phyloP scores from a whole-genome alignment of 768 basidiomycete species.

The Coprinopsis cinerea region DNA sequence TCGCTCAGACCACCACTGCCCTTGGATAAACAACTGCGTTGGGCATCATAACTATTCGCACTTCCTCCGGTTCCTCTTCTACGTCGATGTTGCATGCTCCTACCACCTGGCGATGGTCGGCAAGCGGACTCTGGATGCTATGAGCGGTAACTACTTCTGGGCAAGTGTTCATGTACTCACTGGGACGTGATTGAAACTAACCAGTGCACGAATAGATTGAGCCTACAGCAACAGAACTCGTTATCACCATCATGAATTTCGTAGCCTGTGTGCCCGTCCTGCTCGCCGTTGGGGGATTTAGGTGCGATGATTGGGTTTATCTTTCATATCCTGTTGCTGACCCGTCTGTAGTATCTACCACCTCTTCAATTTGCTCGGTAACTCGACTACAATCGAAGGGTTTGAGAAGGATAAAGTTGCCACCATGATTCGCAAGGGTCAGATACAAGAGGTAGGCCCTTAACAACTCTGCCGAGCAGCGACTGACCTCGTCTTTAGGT shows the following conservation, averaged over 20 bases:
- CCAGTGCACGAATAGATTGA: constrained; percentile 49
- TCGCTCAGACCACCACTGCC: constrained; percentile 76
- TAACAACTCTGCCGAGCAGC: background rate
- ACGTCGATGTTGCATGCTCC: constrained; percentile 81
- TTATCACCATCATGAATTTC: constrained; percentile 87
- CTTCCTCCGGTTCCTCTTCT: constrained; percentile 89
- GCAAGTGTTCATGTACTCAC: constrained; percentile 29
- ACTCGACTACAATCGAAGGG: constrained; percentile 93
- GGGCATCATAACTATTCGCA: constrained; percentile 88
- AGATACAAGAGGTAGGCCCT: constrained; percentile 66
- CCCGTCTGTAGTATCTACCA: constrained; percentile 67
- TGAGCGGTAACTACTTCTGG: constrained; percentile 43
- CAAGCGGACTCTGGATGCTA: constrained; percentile 47
- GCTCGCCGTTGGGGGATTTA: constrained; percentile 85
- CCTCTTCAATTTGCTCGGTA: constrained; percentile 65
- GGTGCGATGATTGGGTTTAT: constrained; percentile 36
- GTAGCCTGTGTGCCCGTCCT: constrained; percentile 81
- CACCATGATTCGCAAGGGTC: constrained; percentile 76
- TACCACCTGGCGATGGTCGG: constrained; percentile 88
- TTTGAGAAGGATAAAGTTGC: constrained; percentile 98
- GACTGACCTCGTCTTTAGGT: constrained; percentile 37
- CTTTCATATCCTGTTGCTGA: background rate
- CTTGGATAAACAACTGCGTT: constrained; percentile 93
- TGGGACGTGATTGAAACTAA: background rate
- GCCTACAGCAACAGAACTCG: constrained; percentile 59